Evolutionary conservation across 345 rosid species (phyloP), one percentile per base, ranked within the genome.

Genomic region (Aquilaria yunnanensis): DNA sequence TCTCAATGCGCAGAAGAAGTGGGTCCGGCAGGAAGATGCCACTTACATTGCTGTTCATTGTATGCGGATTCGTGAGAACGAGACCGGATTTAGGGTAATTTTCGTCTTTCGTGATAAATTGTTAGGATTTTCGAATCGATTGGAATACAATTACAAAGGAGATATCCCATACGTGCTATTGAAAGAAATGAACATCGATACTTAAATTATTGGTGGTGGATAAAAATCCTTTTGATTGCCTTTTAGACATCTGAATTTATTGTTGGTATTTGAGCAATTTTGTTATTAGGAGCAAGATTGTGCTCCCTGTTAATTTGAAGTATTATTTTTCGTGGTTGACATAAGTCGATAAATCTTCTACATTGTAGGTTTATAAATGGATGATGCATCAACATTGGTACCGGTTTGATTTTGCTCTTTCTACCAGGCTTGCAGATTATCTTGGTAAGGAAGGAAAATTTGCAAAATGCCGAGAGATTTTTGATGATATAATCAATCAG

Each of bases 361-460:
- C 61, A 54, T 71, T 59, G 61, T 68, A 94, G 99, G 94, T 94
- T 34, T 90, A 90, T 74, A 83, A 84, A 79, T 94, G 97, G 97
- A 94, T 88, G 97, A 78, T 80, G 77, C 81, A 82, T 72, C 96
- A 82, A 61, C 83, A 73, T 61, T 94, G 99, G 98, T 82, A 79
- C 71, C 77, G 73, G 47, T 90, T 88, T 61, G 90, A 90, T 83
- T 93, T 93, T 60, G 92, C 86, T 14, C 81, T 93, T 70, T 80
- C 97, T 3, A 86, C 98, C 13, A 90, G 86, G 83, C 72, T 93
- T 33, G 96, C 97, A 23, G 96, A 88, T 72, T 83, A 75, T 77
- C 59, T 88, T 79, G 99, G 97, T 7, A 93, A 86, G 73, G 92
- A 83, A 73, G 62, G 85, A 34, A 93, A 90, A 78, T 82, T 74